Evolutionary conservation across 1,284 basidiomycete genomes (phyloP), one percentile per base, ranked within the genome.

Genomic region (Ceratobasidium sp.): DNA sequence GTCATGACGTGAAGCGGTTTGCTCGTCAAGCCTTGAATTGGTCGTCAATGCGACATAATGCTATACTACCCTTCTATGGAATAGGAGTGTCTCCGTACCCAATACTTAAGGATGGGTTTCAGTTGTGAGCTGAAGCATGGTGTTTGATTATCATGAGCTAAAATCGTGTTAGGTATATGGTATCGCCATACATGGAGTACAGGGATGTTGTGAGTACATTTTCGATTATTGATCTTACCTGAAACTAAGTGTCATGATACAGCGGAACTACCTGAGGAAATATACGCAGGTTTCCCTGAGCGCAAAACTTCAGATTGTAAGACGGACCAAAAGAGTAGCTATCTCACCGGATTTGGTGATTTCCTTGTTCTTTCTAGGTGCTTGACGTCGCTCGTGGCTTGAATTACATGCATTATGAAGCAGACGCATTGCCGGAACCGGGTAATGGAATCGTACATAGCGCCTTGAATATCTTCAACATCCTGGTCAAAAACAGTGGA

Each of bases 351-450:
- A 31, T 7, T n/a, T 33, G 23, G 45, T 42, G 5, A 53, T 7
- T 17, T 65, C 33, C 17, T 28, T 58, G 13, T 11, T 17, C 7
- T 15, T 7, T 31, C 2, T 42, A 75, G 71, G 20, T 31, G 5
- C n/a, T 64, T 5, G 71, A 75, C n/a, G 49, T 75, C 20, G 60
- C 71, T 45, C 71, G 71, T 39, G 71, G 71, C 5, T 35, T 75
- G 13, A 17, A 42, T 23, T 51, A 75, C 31, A 75, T 75, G 71
- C 71, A n/a, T n/a, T n/a, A 75, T 33, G 45, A 37, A 7, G 71
- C 35, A 7, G 17, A 20, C 3, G 71, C 28, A 20, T 31, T 75
- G 8, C 26, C 17, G 15, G 49, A 64, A 51, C 15, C 31, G 20
- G 39, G 54, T n/a, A 31, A 53, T 35, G 71, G 71, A 20, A 23